These are phyloP conservation scores for Naganishia vaughanmartiniae DNA, from an alignment of 768 basidiomycete species.

Conservation along the genomic window DNA sequence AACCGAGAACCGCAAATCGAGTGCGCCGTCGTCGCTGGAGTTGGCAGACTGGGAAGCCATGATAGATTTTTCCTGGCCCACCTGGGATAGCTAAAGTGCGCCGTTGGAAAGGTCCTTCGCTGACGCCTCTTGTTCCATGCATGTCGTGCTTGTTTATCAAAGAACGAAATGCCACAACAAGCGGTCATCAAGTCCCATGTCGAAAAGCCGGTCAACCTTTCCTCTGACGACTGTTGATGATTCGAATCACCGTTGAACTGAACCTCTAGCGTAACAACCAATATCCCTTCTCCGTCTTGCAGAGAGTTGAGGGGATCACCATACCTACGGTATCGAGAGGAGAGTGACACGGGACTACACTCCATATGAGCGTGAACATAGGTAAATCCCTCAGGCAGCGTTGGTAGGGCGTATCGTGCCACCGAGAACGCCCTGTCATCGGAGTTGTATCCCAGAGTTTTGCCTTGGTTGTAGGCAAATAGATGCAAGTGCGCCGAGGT, in stretches of 20 bases:
- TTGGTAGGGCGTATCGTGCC: neutral
- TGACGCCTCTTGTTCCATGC: too few relatives aligned
- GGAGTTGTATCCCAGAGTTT: too few relatives aligned
- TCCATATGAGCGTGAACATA: neutral
- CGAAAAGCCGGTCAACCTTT: neutral
- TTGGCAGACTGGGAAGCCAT: too few relatives aligned
- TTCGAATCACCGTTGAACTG: neutral
- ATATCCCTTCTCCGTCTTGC: neutral
- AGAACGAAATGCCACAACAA: too few relatives aligned
- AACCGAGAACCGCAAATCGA: too few relatives aligned
- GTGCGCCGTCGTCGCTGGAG: too few relatives aligned
- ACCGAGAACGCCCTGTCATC: neutral
- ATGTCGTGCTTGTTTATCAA: too few relatives aligned
- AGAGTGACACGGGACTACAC: neutral
- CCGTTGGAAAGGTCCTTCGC: too few relatives aligned
- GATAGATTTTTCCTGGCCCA: too few relatives aligned
- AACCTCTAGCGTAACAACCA: neutral
- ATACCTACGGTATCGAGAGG: neutral
- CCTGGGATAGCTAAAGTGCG: too few relatives aligned
- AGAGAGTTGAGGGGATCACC: neutral
- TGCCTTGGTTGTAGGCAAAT: neutral
- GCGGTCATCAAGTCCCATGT: too few relatives aligned
- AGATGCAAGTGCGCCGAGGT: neutral
- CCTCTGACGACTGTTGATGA: neutral
- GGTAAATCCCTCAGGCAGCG: neutral